These are phyloP conservation scores for Ormosia semicastrata DNA, from an alignment of 306 rosid genomes.

Conservation along the genomic window DNA sequence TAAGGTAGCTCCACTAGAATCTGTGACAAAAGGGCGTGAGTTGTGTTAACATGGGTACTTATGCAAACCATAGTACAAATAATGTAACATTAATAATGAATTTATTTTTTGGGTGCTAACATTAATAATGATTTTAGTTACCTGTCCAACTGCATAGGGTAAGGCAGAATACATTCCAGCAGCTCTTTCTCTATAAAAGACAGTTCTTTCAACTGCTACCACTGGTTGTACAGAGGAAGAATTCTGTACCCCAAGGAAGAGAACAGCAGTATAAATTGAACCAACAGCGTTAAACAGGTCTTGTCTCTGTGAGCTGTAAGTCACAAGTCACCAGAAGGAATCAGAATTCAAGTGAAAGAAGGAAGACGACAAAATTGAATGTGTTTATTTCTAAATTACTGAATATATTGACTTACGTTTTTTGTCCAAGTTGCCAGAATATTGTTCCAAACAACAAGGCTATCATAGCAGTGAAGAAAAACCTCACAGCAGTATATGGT, in stretches of 20 bases:
- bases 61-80: neutral
- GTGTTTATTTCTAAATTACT: neutral
- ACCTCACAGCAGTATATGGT: conserved; percentile 50
- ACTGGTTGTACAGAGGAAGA: conserved; percentile 53
- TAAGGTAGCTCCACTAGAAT: conserved; percentile 63
- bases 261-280: conserved; percentile 51
- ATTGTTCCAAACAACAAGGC: conserved; percentile 46
- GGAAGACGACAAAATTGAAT: neutral
- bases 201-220: conserved; percentile 57
- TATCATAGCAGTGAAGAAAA: conserved; percentile 40
- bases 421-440: conserved; percentile 48
- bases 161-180: conserved; percentile 69
- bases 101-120: too few relatives aligned
- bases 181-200: conserved; percentile 60
- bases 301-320: conserved; percentile 22
- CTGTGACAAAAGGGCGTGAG: conserved; percentile 27
- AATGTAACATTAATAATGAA: neutral
- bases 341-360: neutral
- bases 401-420: conserved; percentile 32
- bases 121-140: neutral
- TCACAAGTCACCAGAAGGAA: neutral
- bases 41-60: neutral
- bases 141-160: conserved; percentile 68
- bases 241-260: conserved; percentile 58
- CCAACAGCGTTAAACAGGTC: conserved; percentile 51